Evolutionary conservation across 148 eudicot species (phyloP).

Genomic region (Spergularia bocconei): DNA sequence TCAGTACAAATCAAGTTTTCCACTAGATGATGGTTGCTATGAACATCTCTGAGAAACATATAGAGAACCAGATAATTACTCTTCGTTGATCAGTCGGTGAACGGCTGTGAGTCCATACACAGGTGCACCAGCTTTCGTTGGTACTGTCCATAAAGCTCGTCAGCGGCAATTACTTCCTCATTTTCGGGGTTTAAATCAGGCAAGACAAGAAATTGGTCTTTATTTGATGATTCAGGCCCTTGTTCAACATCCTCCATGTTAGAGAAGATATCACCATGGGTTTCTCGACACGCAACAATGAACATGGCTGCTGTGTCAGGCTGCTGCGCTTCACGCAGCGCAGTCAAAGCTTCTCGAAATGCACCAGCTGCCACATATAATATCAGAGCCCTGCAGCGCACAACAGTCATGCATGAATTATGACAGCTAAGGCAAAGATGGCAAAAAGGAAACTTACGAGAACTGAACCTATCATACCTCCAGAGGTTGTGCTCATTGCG

Average conservation of each 20-base stretch:
- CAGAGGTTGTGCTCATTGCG: slow-evolving; percentile 78
- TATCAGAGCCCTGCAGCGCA: slow-evolving; percentile 68
- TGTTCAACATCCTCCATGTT: slow-evolving; percentile 44
- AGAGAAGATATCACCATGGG: slow-evolving; percentile 59
- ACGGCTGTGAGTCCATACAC: slow-evolving; percentile 88
- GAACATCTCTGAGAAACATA: not conserved
- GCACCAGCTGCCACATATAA: slow-evolving; percentile 93
- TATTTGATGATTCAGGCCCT: slow-evolving; percentile 42
- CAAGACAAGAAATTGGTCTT: slow-evolving; percentile 39
- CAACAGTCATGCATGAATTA: slow-evolving; percentile 10
- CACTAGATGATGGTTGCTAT: too few relatives aligned
- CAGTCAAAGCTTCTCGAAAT: slow-evolving; percentile 81
- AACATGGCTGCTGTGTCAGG: slow-evolving; percentile 99
- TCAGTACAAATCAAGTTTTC: too few relatives aligned
- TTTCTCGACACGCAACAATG: slow-evolving; percentile 80
- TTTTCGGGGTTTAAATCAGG: slow-evolving; percentile 61
- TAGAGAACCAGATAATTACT: slow-evolving; percentile 6
- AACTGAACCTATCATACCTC: slow-evolving; percentile 49
- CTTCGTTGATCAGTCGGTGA: slow-evolving; percentile 39
- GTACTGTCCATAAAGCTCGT: slow-evolving; percentile 81
- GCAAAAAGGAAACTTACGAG: not conserved
- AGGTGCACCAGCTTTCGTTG: slow-evolving; percentile 88
- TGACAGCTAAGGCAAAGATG: not conserved
- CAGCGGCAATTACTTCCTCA: slow-evolving; percentile 79
- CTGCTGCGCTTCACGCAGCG: slow-evolving; percentile 88